Evolutionary conservation across 768 basidiomycete genomes (phyloP).

Genomic region (Naganishia friedmannii): DNA sequence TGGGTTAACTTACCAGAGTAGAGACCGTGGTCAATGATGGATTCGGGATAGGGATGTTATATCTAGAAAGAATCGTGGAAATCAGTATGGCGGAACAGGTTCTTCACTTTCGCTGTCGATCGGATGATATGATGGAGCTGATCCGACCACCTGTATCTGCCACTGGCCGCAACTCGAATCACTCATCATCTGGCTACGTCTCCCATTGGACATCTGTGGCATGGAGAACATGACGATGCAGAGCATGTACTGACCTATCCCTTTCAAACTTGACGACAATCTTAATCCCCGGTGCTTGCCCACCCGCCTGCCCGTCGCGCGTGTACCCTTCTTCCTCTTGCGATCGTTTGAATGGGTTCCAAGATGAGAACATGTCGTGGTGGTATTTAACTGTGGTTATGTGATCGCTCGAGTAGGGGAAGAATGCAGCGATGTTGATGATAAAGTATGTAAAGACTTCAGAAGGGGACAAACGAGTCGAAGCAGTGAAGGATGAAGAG

Average conservation of each 20-base stretch:
- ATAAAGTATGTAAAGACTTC: no score
- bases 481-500: no score
- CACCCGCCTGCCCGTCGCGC: slow-evolving; percentile 4
- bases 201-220: no score
- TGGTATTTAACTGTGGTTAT: no score
- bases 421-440: no score
- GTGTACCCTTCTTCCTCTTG: neutral
- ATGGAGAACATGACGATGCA: no score
- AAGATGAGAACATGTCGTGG: slow-evolving; percentile 26
- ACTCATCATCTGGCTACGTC: no score
- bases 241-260: slow-evolving; percentile 26
- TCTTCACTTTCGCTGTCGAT: neutral
- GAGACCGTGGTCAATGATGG: slow-evolving; percentile 47
- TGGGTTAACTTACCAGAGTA: slow-evolving; percentile 32
- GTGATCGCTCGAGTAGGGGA: neutral
- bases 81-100: neutral
- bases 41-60: slow-evolving; percentile 51
- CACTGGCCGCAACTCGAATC: no score
- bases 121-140: no score
- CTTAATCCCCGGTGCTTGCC: slow-evolving; percentile 28
- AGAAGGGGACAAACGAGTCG: no score
- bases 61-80: slow-evolving; percentile 32
- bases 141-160: no score
- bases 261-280: slow-evolving; percentile 31
- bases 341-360: slow-evolving; percentile 31